phyloP scores from a whole-genome alignment of 805 yeast species.

The Isabelozyma heimii region DNA sequence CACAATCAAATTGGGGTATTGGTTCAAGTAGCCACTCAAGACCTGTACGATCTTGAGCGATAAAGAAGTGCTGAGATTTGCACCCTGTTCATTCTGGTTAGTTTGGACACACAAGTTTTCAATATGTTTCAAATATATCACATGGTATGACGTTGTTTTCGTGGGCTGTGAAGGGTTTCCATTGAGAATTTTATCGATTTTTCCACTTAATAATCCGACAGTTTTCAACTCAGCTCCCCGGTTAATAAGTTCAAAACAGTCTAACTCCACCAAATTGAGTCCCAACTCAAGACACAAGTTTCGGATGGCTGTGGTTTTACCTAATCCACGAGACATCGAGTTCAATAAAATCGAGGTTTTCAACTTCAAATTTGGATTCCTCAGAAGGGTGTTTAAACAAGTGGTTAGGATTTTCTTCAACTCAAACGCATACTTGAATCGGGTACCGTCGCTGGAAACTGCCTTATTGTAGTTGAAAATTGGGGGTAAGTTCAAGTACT shows the following conservation, averaged over 20 bases:
- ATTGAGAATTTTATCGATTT: slow-evolving; percentile 61
- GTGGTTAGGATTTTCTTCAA: slow-evolving; percentile 57
- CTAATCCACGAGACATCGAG: slow-evolving; percentile 73
- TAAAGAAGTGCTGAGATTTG: slow-evolving; percentile 39
- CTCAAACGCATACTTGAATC: slow-evolving; percentile 49
- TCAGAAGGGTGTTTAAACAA: slow-evolving; percentile 23
- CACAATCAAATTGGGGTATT: slow-evolving; percentile 42
- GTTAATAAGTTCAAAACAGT: slow-evolving; percentile 63
- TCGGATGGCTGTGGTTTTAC: slow-evolving; percentile 66
- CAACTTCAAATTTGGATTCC: slow-evolving; percentile 35
- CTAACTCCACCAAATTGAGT: slow-evolving; percentile 62
- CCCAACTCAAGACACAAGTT: slow-evolving; percentile 60
- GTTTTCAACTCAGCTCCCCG: slow-evolving; percentile 76
- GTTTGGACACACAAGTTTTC: slow-evolving; percentile 69
- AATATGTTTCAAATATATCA: slow-evolving; percentile 67
- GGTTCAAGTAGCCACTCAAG: slow-evolving; percentile 51
- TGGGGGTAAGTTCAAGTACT: slow-evolving; percentile 45
- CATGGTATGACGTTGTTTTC: slow-evolving; percentile 24
- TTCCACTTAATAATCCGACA: slow-evolving; percentile 73
- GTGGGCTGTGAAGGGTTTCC: slow-evolving; percentile 9
- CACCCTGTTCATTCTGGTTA: slow-evolving; percentile 54
- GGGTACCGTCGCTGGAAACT: slow-evolving; percentile 13
- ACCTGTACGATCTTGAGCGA: slow-evolving; percentile 55
- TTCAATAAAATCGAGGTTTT: slow-evolving; percentile 64
- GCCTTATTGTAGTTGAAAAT: slow-evolving; percentile 31